Base-by-base conservation (phyloP, 2,329 filamentous ascomycete species). In the Verticillium albo-atrum region DNA sequence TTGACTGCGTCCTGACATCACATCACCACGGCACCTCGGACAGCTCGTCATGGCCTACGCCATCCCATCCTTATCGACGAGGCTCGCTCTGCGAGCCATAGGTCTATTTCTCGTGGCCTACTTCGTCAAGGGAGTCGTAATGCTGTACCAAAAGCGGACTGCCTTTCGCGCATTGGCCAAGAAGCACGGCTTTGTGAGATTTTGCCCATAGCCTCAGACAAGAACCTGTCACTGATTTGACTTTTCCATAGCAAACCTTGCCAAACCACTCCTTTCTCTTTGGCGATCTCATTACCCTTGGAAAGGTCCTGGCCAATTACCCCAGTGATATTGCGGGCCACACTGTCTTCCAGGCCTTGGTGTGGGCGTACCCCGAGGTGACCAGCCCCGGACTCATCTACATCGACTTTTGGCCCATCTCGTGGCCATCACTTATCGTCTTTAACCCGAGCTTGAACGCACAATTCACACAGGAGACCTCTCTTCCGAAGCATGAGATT, bases 321-420 rank as follows among this genome's bases (percentile, higher is more conserved):
- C 55, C 55, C 1, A 14, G 34, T 23, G 35, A 56, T 6, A 30
- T 47, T 15, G 37, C 23, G 3, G 35, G 55, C 15, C 55, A 56
- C 6, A 12, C 26, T 14, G 27, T 20, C 23, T 30, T 30, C 25
- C 17, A 28, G 7, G 34, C 23, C 15, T 20, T 56, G 34, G 12
- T 50, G 2, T 25, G 35, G 25, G 55, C 26, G 35, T 50, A 56
- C 7, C 55, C 55, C 5, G 59, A 59, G 35, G 68, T 70, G 37
- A 64, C 70, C 27, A 58, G 63, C 0, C 42, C 58, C 61, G 2
- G 67, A 67, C 28, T 53, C 14, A 3, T 50, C 27, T 72, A 70
- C 54, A 26, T 71, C 27, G 70, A 72, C 56, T 60, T 64, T 6
- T 72, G 70, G 70, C 70, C 70, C 0, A 60, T 72, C 17, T 58